These are phyloP conservation scores for Aspergillus puulaauensis DNA, from an alignment of 2,329 filamentous ascomycete genomes.

Conservation along the genomic window DNA sequence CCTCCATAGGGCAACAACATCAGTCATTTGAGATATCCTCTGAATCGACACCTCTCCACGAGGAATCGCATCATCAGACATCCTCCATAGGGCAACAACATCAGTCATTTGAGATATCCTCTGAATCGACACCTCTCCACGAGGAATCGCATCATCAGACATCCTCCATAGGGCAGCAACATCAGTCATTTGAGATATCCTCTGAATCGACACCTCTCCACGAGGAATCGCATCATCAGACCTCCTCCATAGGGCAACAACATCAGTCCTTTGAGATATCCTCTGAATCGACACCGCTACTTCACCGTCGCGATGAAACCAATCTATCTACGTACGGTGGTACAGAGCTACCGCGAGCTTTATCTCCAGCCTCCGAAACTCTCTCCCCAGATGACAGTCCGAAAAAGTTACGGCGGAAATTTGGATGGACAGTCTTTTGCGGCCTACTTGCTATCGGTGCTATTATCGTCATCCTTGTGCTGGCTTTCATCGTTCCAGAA, in stretches of 20 bases:
- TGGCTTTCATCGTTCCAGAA: slow-evolving; percentile 79
- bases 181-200: slow-evolving; percentile 32
- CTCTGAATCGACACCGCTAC: slow-evolving; percentile 45
- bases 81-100: slow-evolving; percentile 16
- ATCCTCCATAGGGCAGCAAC: slow-evolving; percentile 18
- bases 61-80: slow-evolving; percentile 15
- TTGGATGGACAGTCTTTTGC: slow-evolving; percentile 77
- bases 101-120: too few species aligned
- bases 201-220: slow-evolving; percentile 45
- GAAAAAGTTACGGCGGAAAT: slow-evolving; percentile 26
- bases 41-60: slow-evolving; percentile 11
- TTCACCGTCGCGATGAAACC: slow-evolving; percentile 33
- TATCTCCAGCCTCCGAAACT: slow-evolving; percentile 23
- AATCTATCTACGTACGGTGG: slow-evolving; percentile 32
- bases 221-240: slow-evolving; percentile 15
- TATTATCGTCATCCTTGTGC: slow-evolving; percentile 67
- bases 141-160: slow-evolving; percentile 15
- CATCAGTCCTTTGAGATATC: slow-evolving; percentile 33
- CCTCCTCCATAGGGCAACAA: slow-evolving; percentile 17
- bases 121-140: slow-evolving; percentile 12
- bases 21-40: too few species aligned
- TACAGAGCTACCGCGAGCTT: slow-evolving; percentile 22
- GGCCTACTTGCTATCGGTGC: slow-evolving; percentile 58
- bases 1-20: slow-evolving; percentile 16
- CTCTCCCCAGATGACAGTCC: slow-evolving; percentile 15